Base-by-base conservation (phyloP, 2,329 filamentous ascomycete genomes). In the Microsporum ferrugineum region DNA sequence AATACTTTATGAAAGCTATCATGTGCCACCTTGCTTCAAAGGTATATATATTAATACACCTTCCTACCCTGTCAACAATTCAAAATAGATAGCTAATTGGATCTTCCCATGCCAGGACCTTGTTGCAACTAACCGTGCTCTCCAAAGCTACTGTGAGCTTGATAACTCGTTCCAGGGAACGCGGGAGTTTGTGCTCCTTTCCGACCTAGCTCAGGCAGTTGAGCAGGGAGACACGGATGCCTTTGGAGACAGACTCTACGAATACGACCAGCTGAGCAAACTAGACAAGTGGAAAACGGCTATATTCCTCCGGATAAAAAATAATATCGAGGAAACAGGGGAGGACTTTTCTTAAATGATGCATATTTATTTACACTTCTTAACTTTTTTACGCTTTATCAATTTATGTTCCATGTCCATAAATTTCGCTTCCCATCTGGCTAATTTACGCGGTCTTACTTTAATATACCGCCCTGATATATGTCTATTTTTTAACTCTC, bases 281-380 rank as follows among this genome's bases (percentile, higher is more conserved):
- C 78, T 97, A 70, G 91, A 96, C 72, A 94, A 92, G 79, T 97
- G 92, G 92, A 96, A 96, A 87, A 96, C 89, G 58, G 89, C 87
- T 36, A 78, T 96, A 62, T 75, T 96, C 65, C 77, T 95, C 70
- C 83, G 85, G 67, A 82, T 96, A 69, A 96, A 96, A 85, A 86
- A 86, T 69, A 80, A 80, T 60, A 95, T 96, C 68, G 87, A 92
- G 76, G 81, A 84, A 70, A 78, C 80, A 65, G 83, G 79, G 45
- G 85, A 88, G 66, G 85, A 88, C 69, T 88, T 88, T 69, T 86
- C 85, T 64, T 88, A 75, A 71, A 53, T 33, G 12, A 6, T 12
- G 33, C 49, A n/a, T 31, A n/a, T 53, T 53, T 57, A 34, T 47
- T 47, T 31, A 39, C 5, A n/a, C 29, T 53, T n/a, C 43, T 27